Evolutionary conservation across 1,284 basidiomycete species (phyloP), one percentile per base, ranked within the genome.

Genomic region (Microbotryum saponariae): DNA sequence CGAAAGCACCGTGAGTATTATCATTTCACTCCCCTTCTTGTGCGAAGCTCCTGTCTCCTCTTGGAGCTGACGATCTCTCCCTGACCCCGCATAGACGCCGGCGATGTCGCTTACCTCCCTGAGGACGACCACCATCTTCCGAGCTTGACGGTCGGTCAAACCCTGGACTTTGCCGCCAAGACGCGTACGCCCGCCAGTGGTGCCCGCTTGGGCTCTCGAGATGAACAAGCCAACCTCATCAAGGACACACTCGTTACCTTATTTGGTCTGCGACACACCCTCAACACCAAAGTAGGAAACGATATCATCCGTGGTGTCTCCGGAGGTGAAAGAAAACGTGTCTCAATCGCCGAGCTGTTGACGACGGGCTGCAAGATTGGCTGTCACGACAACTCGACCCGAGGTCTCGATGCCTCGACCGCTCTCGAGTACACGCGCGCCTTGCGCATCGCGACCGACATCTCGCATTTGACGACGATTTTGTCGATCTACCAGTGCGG

Each of bases 351-450:
- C 37, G 83, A 85, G 65, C 69, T 54, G 49, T 67, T 51, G 37
- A 37, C 8, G 23, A 42, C n/a, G 54, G 56, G 56, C n/a, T 58
- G 44, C 62, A 50, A 29, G 44, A 60, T 67, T 42, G 63, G 60
- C 23, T 58, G 68, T 62, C 74, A 72, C 69, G 74, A 75, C 67
- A 76, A 76, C 72, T 85, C 86, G 0, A 89, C 87, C 3, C 81
- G 88, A 56, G 89, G 91, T 63, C 80, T 94, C 47, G 82, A 83
- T 70, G 80, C 82, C 23, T 79, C 79, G 16, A 83, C 81, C 25
- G 82, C 82, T 20, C 72, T 82, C 66, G 80, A 82, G 71, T 82
- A 80, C 69, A 78, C 79, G 70, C 80, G 79, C 68, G 77, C 77
- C 10, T 76, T 82, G 47, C 58, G 65, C 20, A 63, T 69, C 37